Base-by-base conservation (phyloP, 2,329 filamentous ascomycete genomes). In the Paraconiothyrium brasiliense region DNA sequence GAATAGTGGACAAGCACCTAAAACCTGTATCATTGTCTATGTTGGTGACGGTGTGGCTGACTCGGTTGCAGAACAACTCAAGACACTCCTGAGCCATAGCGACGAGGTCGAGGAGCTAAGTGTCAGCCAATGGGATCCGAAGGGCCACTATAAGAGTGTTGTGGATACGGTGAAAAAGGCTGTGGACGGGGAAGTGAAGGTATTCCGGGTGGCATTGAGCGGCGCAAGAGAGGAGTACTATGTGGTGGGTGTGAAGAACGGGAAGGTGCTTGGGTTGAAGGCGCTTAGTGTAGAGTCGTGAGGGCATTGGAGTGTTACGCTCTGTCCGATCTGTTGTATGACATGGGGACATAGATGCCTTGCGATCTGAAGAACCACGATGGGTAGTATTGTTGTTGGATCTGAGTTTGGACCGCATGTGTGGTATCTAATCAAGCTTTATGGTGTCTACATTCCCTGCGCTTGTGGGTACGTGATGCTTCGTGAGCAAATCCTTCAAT, bases 211-310 rank as follows among this genome's bases (percentile, higher is more conserved):
- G 9, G 81, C 84, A 61, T 83, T 87, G 69, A 88, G 86, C 48
- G 82, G 82, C 13, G 87, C 89, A 30, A 85, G 90, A 74, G 84
- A 85, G 14, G 92, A 96, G 80, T 97, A 97, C 78, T 97, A 90
- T 85, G 82, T 97, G 61, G 81, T 97, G 50, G 87, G 87, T 24
- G 76, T 90, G 16, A 81, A 85, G 54, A 85, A 84, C 13, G 85
- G 84, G 20, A 86, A 84, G 79, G 72, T 97, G 62, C 88, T 97
- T 8, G 94, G 94, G 14, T 84, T 90, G 59, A 94, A 92, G 84
- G 92, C 90, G 11, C 81, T 92, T 79, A 87, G 90, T 30, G 84
- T 97, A 65, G 93, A 97, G 84, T 78, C 78, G 67, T 79, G 59
- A 63, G 8, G n/a, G 34, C 7, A 46, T 24, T 8, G n/a, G 39